Percentiles rank a stretch among this genome's conserved stretches.
Evolutionary conservation across 306 rosid genomes (phyloP).

Genomic region (Abrus precatorius): DNA sequence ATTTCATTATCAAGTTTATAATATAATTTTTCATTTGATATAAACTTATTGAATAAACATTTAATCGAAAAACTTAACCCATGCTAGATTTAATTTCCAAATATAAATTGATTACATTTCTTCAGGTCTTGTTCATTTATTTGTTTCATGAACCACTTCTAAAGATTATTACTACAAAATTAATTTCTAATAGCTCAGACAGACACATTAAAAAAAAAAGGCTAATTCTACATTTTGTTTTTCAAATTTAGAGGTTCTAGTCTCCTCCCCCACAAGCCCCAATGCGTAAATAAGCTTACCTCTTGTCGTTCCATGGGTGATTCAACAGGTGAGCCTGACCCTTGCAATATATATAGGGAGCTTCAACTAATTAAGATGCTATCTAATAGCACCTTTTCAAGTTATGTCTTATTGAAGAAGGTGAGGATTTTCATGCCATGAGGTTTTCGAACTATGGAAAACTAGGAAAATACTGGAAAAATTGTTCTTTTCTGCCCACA

Average conservation of each 20-base stretch:
- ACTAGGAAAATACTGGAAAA: constrained; percentile 14
- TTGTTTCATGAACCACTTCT: background rate
- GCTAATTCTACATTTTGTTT: background rate
- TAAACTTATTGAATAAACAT: too few species aligned
- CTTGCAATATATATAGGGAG: background rate
- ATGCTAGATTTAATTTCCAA: background rate
- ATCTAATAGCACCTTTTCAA: constrained; percentile 26
- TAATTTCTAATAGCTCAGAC: background rate
- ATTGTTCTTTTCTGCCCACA: background rate
- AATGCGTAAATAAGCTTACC: constrained; percentile 46
- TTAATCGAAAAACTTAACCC: too few species aligned
- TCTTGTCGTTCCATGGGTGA: constrained; percentile 53
- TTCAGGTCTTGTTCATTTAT: background rate
- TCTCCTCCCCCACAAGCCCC: background rate
- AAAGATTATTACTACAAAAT: background rate
- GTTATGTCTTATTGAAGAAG: constrained; percentile 5
- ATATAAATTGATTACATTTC: background rate
- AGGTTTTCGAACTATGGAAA: background rate
- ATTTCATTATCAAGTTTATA: too few species aligned
- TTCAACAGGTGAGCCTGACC: constrained; percentile 18
- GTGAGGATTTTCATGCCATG: constrained; percentile 12
- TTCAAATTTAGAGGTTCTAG: background rate
- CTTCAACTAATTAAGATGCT: constrained; percentile 16
- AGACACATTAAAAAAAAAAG: background rate
- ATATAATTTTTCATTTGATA: too few species aligned